These are phyloP conservation scores for Adenanthera pavonina DNA, from an alignment of 306 rosid genomes.

Conservation along the genomic window DNA sequence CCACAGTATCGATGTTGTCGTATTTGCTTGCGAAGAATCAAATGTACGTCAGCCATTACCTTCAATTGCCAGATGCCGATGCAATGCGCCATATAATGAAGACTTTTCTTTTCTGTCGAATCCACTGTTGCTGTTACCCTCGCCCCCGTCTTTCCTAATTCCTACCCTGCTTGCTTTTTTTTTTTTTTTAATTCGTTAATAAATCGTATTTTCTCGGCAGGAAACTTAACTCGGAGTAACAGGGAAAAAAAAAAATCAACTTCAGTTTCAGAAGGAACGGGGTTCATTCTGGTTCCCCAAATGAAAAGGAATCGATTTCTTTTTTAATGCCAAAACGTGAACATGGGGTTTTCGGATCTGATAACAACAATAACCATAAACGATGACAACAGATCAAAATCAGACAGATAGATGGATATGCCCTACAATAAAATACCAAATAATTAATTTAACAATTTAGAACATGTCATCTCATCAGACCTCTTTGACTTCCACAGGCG, in stretches of 20 bases:
- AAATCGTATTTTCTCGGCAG: neutral
- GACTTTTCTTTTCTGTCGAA: neutral
- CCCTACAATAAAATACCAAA: no score
- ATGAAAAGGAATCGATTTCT: neutral
- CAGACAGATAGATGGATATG: neutral
- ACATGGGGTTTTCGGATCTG: neutral
- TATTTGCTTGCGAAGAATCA: no score
- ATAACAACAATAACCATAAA: constrained; percentile 10
- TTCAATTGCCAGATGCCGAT: no score
- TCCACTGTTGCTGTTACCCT: neutral
- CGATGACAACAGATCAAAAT: neutral
- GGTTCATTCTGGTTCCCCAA: neutral
- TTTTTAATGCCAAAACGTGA: neutral
- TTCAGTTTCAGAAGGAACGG: neutral
- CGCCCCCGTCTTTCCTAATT: neutral
- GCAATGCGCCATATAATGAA: no score
- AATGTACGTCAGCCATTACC: no score
- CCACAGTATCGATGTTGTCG: no score
- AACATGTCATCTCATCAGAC: constrained; percentile 33
- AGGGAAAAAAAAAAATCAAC: neutral
- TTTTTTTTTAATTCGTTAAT: neutral
- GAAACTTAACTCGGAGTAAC: no score
- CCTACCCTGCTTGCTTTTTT: neutral
- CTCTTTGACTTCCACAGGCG: constrained; percentile 51
- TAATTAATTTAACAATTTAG: no score